phyloP scores from a whole-genome alignment of 768 basidiomycete species.

The Boletus subparvulus region DNA sequence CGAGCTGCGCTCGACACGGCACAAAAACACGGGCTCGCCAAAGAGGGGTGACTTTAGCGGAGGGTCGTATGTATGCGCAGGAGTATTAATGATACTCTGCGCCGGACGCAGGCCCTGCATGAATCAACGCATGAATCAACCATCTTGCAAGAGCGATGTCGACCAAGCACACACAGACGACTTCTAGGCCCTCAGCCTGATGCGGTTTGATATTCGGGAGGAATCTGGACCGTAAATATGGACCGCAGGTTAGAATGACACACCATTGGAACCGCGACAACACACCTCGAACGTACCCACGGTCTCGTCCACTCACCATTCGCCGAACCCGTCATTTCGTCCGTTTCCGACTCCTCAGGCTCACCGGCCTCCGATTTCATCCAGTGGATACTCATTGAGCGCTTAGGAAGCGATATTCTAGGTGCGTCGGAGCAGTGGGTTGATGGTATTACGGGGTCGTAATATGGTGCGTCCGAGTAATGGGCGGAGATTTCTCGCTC shows the following conservation, averaged over 20 bases:
- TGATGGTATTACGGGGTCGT: too few relatives aligned
- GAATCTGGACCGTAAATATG: conserved; percentile 54
- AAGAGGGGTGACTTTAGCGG: conserved; percentile 31
- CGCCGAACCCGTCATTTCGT: too few relatives aligned
- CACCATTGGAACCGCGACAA: background rate
- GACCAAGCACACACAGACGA: conserved; percentile 60
- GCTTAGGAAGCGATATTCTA: too few relatives aligned
- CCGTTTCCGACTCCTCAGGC: too few relatives aligned
- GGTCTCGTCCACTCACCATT: too few relatives aligned
- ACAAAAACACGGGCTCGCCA: conserved; percentile 44
- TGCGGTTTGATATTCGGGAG: conserved; percentile 67
- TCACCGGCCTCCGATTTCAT: too few relatives aligned
- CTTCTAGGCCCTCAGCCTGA: conserved; percentile 58
- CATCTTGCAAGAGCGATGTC: background rate
- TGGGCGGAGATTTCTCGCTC: too few relatives aligned
- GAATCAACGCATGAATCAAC: background rate
- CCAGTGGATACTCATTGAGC: background rate
- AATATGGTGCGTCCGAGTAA: too few relatives aligned
- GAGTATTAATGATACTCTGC: conserved; percentile 65
- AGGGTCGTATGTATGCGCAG: conserved; percentile 88
- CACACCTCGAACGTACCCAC: conserved; percentile 79
- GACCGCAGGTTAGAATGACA: conserved; percentile 1
- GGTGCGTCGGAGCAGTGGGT: too few relatives aligned
- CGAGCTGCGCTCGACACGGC: background rate
- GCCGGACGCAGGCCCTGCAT: conserved; percentile 22